Base-by-base conservation (phyloP, 306 rosid species). In the Cucumis melo region DNA sequence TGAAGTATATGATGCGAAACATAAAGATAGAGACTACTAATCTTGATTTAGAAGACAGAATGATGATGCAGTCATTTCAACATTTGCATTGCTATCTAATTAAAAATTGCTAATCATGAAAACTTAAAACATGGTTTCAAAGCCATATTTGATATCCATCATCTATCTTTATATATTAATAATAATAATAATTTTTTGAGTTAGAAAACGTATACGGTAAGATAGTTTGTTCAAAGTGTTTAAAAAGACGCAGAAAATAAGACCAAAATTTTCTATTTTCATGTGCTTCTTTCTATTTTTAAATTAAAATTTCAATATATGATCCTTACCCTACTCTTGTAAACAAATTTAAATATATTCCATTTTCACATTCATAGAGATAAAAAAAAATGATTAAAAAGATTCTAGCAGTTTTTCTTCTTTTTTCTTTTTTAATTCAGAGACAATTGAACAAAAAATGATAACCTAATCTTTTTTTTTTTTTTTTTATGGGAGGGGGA, bases 21-120 rank as follows among this genome's bases (percentile, higher is more conserved):
- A 41, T 41, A 38, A 23, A 44, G 34, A 44, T 44, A 68, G 23
- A 44, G 38, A 46, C 75, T 44, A 44, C 68, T 64, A 13, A 70
- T 70, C 38, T 70, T 21, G 75, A 70, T 42, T 12, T 70, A 24
- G 44, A 55, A 48, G 75, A 70, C 20, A 24, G 24, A 44, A 70
- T 70, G 75, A 70, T 70, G 75, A 70, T 70, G 57, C 75, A 70
- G 56, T 70, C 38, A 70, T 70, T 44, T 71, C 59, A 71, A 24
- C 59, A 48, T 42, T 48, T 29, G 29, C 76, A 46, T 27, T 71
- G 59, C 24, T 71, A 71, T 71, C 76, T 24, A n/a, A 66, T 48
- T 48, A 46, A 71, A 71, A 46, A 71, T 15, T 71, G 27, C 59
- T 71, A 71, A 71, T 71, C 59, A 71, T 71, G 76, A 68, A 71